Base-by-base conservation (phyloP, 305 asterid genomes). In the Fraxinus ornus region DNA sequence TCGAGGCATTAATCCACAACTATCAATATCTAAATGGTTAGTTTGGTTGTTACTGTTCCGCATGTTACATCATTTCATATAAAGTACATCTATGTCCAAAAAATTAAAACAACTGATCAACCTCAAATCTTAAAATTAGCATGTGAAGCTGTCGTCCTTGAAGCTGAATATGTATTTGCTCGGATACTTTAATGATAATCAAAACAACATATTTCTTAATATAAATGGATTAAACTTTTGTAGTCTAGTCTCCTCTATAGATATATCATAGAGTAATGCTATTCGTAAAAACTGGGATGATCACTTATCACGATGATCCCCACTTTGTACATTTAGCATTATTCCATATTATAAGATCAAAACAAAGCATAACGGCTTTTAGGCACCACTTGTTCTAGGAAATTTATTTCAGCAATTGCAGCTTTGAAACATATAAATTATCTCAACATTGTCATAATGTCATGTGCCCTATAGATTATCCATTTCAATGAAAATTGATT, bases 11-110 rank as follows among this genome's bases (percentile, higher is more conserved):
- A 74, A 73, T 52, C 70, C 28, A 79, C 39, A 85, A 83, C 75
- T 74, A 81, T 78, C 86, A 88, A 13, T 47, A 83, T 76, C 35
- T 76, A 80, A 71, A 79, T 84, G 79, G 83, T 84, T 84, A 77
- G 71, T 83, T 30, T 88, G 90, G 73, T 86, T 79, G 81, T 47
- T 76, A 49, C 47, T 79, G 90, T 82, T 81, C 90, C 85, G 55
- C 47, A 74, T 78, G 71, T 83, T 86, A 57, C 78, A 82, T 77
- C 57, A 52, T 76, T 75, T 76, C 83, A 76, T 73, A 78, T 22
- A 17, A 68, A 75, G 80, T 80, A 86, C 70, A 77, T 85, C 55
- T 39, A 47, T 71, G 36, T 68, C 74, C 1, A 75, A 41, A 55
- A 74, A 37, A 7, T 37, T 37, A 8, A 8, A 7, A 70, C 80